phyloP scores from a whole-genome alignment of 2,329 filamentous ascomycete species.

The Penicillium sp. region DNA sequence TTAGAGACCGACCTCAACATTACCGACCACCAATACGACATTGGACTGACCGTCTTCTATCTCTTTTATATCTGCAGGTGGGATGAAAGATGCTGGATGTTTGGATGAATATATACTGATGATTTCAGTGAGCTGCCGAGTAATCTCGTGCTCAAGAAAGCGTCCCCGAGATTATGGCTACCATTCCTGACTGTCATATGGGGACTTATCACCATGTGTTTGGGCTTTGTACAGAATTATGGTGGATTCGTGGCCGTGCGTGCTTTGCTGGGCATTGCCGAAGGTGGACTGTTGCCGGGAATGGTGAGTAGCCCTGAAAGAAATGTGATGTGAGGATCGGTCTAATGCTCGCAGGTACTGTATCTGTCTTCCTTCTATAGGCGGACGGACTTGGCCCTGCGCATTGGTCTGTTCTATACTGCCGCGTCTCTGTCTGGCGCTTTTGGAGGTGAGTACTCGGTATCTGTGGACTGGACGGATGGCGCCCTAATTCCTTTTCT shows the following conservation, averaged over 20 bases:
- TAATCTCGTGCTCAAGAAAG: slow-evolving; percentile 63
- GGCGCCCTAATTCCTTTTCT: neutral
- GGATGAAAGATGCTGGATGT: slow-evolving; percentile 2
- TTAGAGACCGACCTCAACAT: slow-evolving; percentile 61
- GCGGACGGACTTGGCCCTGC: slow-evolving; percentile 59
- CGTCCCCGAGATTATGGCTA: slow-evolving; percentile 62
- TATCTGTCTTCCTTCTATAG: slow-evolving; percentile 66
- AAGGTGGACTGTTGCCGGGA: slow-evolving; percentile 66
- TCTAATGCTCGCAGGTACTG: slow-evolving; percentile 48
- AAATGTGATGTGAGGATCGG: neutral
- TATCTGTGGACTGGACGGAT: neutral
- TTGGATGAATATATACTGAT: neutral
- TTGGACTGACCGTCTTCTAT: slow-evolving; percentile 66
- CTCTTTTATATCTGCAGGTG: slow-evolving; percentile 59
- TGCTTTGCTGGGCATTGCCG: slow-evolving; percentile 62
- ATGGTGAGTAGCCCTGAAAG: slow-evolving; percentile 51
- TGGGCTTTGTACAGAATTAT: slow-evolving; percentile 41
- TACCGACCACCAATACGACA: slow-evolving; percentile 63
- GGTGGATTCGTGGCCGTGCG: slow-evolving; percentile 63
- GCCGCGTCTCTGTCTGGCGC: slow-evolving; percentile 66
- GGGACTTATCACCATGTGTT: slow-evolving; percentile 56
- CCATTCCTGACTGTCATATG: slow-evolving; percentile 58
- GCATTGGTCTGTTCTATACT: slow-evolving; percentile 69
- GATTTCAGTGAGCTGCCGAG: slow-evolving; percentile 59
- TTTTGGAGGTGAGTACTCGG: slow-evolving; percentile 53